phyloP scores from a whole-genome alignment of 352 stramenopile genomes.

The Pythium biforme region DNA sequence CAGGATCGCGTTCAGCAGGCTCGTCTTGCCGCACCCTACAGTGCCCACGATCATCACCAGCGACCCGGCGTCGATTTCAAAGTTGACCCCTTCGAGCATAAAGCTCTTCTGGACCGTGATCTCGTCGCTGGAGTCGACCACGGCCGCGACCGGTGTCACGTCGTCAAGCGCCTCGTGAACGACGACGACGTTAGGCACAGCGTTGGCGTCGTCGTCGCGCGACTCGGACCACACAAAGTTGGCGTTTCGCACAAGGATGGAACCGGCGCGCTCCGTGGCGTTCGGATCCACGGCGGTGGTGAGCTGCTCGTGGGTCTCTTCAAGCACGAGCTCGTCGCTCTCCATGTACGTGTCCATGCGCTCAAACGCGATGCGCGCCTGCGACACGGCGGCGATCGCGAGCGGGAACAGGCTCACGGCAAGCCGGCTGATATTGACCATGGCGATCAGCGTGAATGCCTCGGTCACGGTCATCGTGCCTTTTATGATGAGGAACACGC shows the following conservation, averaged over 20 bases:
- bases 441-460: conserved; percentile 53
- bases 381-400: conserved; percentile 28
- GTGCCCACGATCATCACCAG: conserved; percentile 52
- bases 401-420: conserved; percentile 33
- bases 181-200: conserved; percentile 29
- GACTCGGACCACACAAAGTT: conserved; percentile 26
- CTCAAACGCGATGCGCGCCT: conserved; percentile 25
- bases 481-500: conserved; percentile 40
- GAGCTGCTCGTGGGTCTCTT: background rate
- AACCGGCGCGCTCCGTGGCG: conserved; percentile 6
- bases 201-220: background rate
- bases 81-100: conserved; percentile 33
- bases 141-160: conserved; percentile 8
- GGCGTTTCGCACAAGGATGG: conserved; percentile 26
- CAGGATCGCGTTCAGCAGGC: conserved; percentile 38
- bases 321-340: conserved; percentile 40
- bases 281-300: background rate
- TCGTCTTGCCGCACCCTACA: conserved; percentile 46
- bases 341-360: conserved; percentile 31
- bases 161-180: background rate
- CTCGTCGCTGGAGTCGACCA: background rate
- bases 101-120: conserved; percentile 28
- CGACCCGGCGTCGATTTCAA: conserved; percentile 58
- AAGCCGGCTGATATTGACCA: conserved; percentile 59
- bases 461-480: conserved; percentile 44